These are phyloP conservation scores for Lophiostoma macrostomum DNA, from an alignment of 495 filamentous ascomycete genomes.

Conservation along the genomic window DNA sequence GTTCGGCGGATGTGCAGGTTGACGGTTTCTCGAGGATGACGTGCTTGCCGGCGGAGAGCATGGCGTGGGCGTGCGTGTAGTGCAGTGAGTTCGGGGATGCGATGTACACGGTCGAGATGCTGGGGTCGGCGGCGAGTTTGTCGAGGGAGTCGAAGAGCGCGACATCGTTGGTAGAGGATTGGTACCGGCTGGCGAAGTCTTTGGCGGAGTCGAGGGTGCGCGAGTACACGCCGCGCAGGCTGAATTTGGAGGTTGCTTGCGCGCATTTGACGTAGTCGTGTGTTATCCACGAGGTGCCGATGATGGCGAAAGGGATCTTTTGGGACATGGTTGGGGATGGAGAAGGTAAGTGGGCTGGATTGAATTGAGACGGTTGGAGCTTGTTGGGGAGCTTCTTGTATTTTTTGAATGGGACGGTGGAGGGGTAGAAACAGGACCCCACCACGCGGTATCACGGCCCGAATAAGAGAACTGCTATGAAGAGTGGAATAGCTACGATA, in stretches of 20 bases:
- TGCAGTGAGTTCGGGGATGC: slow-evolving; percentile 56
- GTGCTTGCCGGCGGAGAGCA: slow-evolving; percentile 74
- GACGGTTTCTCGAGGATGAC: slow-evolving; percentile 91
- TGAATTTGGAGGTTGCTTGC: slow-evolving; percentile 36
- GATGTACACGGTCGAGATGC: slow-evolving; percentile 50
- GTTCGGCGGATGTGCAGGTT: slow-evolving; percentile 68
- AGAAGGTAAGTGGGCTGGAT: too few relatives aligned
- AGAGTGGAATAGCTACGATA: too few relatives aligned
- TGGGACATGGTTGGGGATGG: background rate
- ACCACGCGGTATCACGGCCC: too few relatives aligned
- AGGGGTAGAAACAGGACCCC: too few relatives aligned
- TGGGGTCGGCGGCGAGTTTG: slow-evolving; percentile 37
- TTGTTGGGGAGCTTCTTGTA: background rate
- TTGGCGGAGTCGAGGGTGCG: slow-evolving; percentile 33
- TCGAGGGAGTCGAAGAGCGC: slow-evolving; percentile 34
- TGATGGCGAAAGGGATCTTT: slow-evolving; percentile 31
- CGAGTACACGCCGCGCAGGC: slow-evolving; percentile 40
- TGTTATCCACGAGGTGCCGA: slow-evolving; percentile 43
- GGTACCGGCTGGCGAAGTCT: slow-evolving; percentile 34
- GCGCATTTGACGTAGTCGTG: slow-evolving; percentile 38
- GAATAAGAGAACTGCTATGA: too few relatives aligned
- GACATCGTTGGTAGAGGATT: slow-evolving; percentile 13
- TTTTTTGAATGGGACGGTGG: too few relatives aligned
- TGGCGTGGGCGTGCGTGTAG: slow-evolving; percentile 60
- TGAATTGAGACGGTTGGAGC: background rate